A percentile compares a stretch with the other conserved stretches of the same genome.
Conservation (phyloP, 192 early-diverging fungal species). For the Thoreauomyces humboldtii region DNA sequence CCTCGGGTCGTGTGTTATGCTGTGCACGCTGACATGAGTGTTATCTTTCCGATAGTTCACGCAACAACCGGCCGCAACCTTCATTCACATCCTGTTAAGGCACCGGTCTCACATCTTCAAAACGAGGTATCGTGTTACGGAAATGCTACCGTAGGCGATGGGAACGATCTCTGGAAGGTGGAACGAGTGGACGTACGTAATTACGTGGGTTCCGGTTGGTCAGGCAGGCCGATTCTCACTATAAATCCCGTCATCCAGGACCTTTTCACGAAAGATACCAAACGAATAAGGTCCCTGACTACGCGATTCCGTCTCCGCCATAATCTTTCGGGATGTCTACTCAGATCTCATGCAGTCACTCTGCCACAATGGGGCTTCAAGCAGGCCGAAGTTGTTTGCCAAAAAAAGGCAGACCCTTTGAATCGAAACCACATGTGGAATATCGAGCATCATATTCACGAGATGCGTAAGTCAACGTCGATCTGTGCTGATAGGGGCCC, state of each 20-base stretch:
- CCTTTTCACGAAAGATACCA: slow-evolving; percentile 37
- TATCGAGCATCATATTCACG: slow-evolving; percentile 82
- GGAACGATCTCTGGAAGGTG: slow-evolving; percentile 87
- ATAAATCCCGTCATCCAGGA: slow-evolving; percentile 10
- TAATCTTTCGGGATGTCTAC: slow-evolving; percentile 64
- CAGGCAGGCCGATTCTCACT: no score
- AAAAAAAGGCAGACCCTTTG: slow-evolving; percentile 56
- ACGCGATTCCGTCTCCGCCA: slow-evolving; percentile 83
- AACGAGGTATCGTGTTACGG: slow-evolving; percentile 93
- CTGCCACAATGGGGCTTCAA: slow-evolving; percentile 96
- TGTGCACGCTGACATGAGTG: background rate
- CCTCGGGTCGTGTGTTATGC: slow-evolving; percentile 30
- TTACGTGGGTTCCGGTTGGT: no score
- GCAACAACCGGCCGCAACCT: slow-evolving; percentile 67
- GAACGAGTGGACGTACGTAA: slow-evolving; percentile 70
- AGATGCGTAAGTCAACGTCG: slow-evolving; percentile 54
- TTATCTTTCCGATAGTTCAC: slow-evolving; percentile 51
- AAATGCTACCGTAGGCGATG: slow-evolving; percentile 63
- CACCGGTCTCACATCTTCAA: slow-evolving; percentile 67
- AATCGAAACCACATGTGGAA: slow-evolving; percentile 79
- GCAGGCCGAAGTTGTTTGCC: slow-evolving; percentile 89
- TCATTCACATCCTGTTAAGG: slow-evolving; percentile 78
- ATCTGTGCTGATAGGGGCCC: no score
- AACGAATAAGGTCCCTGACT: slow-evolving; percentile 68
- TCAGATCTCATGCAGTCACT: slow-evolving; percentile 66